Conservation (phyloP, 2,329 filamentous ascomycete species). For the Talaromyces sp. region DNA sequence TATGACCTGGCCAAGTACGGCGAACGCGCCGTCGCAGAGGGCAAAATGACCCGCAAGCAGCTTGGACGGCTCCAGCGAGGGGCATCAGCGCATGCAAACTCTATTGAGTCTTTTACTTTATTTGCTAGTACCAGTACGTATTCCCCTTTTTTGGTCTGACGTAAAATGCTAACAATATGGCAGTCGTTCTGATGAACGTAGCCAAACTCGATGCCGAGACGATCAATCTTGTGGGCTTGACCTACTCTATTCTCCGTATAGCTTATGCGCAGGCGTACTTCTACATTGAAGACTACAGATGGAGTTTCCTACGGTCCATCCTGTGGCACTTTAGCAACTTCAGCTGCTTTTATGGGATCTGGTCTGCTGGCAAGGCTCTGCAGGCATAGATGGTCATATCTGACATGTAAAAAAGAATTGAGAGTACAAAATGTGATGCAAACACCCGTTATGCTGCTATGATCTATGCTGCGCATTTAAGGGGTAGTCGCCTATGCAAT, state of each 20-base stretch:
- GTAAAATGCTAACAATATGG: neutral
- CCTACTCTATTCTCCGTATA: slow-evolving; percentile 37
- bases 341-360: slow-evolving; percentile 37
- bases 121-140: slow-evolving; percentile 36
- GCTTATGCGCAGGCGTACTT: slow-evolving; percentile 35
- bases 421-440: neutral
- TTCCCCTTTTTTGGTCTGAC: neutral
- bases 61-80: slow-evolving; percentile 45
- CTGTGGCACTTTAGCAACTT: slow-evolving; percentile 41
- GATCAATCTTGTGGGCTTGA: slow-evolving; percentile 37
- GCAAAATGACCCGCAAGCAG: slow-evolving; percentile 44
- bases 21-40: slow-evolving; percentile 40
- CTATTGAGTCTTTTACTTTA: slow-evolving; percentile 41
- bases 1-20: slow-evolving; percentile 49
- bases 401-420: neutral
- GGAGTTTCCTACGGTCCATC: slow-evolving; percentile 35
- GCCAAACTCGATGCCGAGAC: slow-evolving; percentile 33
- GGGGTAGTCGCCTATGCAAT: slow-evolving; percentile 8
- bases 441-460: neutral
- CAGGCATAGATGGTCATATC: neutral
- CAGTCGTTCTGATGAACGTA: slow-evolving; percentile 35
- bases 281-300: slow-evolving; percentile 28
- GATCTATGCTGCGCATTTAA: neutral
- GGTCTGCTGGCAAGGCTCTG: slow-evolving; percentile 32
- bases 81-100: slow-evolving; percentile 48